phyloP scores from a whole-genome alignment of 2,329 filamentous ascomycete genomes.

The Boeremia lycopersici region DNA sequence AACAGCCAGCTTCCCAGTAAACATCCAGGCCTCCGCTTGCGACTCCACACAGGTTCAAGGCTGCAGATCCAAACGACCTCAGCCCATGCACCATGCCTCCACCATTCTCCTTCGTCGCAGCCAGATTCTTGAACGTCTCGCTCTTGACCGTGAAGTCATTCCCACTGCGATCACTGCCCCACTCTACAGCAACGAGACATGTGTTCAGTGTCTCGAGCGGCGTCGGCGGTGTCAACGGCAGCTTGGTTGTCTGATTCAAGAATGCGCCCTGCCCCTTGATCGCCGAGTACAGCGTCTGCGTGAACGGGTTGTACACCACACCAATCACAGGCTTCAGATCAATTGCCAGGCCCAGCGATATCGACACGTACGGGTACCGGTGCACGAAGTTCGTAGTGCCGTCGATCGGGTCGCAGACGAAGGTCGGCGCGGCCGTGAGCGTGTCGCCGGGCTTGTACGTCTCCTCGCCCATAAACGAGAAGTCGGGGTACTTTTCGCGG shows the following conservation, averaged over 20 bases:
- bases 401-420: conserved; percentile 83
- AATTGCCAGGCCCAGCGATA: conserved; percentile 75
- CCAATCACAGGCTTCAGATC: conserved; percentile 68
- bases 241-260: conserved; percentile 40
- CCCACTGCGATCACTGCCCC: conserved; percentile 72
- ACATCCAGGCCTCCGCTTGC: conserved; percentile 73
- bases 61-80: conserved; percentile 73
- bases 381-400: conserved; percentile 84
- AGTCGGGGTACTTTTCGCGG: conserved; percentile 58
- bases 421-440: conserved; percentile 73
- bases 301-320: conserved; percentile 82
- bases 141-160: conserved; percentile 73
- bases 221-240: conserved; percentile 60
- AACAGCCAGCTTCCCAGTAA: conserved; percentile 85
- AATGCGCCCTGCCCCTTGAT: conserved; percentile 72
- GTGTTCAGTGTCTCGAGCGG: conserved; percentile 65
- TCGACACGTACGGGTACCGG: conserved; percentile 73
- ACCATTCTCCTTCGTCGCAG: conserved; percentile 62
- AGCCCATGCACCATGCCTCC: conserved; percentile 79
- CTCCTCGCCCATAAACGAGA: conserved; percentile 58
- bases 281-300: conserved; percentile 70
- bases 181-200: conserved; percentile 73
- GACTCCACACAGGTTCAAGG: conserved; percentile 75
- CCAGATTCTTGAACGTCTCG: conserved; percentile 64
- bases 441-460: conserved; percentile 70